phyloP scores from a whole-genome alignment of 768 basidiomycete genomes.

The Russula abietina region DNA sequence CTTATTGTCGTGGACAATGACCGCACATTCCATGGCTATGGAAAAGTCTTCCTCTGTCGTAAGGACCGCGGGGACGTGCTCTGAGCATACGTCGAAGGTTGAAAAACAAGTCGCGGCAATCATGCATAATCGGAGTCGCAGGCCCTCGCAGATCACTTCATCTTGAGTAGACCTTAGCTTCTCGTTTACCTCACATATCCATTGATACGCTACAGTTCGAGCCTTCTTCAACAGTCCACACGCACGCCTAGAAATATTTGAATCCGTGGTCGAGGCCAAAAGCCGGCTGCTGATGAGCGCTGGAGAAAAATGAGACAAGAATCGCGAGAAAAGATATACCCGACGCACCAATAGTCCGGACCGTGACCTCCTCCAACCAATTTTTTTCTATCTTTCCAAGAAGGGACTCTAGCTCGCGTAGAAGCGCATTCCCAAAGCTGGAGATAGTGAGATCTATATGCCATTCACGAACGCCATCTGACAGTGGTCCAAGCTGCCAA shows the following conservation, averaged over 20 bases:
- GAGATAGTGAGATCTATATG: constrained; percentile 35
- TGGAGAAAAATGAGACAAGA: neutral
- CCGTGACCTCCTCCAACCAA: constrained; percentile 32
- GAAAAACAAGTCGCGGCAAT: constrained; percentile 2
- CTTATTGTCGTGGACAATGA: constrained; percentile 14
- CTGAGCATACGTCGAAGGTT: neutral
- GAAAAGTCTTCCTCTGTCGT: constrained; percentile 5
- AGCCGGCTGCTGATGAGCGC: constrained; percentile 11
- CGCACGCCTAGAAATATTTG: neutral
- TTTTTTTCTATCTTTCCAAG: constrained; percentile 35
- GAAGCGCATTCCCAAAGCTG: constrained; percentile 34
- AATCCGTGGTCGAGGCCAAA: neutral
- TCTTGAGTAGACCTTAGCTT: neutral
- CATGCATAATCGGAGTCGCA: neutral
- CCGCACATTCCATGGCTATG: constrained; percentile 10
- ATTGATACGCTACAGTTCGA: neutral
- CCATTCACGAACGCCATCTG: constrained; percentile 30
- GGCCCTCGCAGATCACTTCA: neutral
- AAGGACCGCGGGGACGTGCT: neutral
- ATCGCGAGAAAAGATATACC: neutral
- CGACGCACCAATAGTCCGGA: constrained; percentile 9
- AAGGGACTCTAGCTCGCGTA: constrained; percentile 35
- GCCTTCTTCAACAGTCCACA: neutral
- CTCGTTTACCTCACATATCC: neutral
- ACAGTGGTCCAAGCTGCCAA: constrained; percentile 38